A percentile compares a stretch with the other conserved stretches of the same genome.
Conservation (phyloP, 371 early-diverging fungal species). For the Coemansia sp. region DNA sequence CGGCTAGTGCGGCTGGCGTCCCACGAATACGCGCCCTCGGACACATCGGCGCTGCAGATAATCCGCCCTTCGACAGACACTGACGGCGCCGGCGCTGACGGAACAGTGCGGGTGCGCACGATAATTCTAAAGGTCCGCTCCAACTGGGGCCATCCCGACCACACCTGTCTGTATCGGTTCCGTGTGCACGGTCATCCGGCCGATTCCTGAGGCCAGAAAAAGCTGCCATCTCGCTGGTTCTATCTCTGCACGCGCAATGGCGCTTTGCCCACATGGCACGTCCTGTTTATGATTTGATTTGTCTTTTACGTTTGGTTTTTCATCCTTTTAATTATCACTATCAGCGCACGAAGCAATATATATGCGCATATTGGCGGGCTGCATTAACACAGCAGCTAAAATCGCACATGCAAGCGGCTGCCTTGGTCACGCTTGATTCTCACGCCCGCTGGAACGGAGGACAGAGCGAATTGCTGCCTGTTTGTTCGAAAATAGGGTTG, state of each 20-base stretch:
- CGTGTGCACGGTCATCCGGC: constrained; percentile 66
- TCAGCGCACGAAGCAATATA: no score
- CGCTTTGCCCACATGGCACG: no score
- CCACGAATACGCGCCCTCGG: constrained; percentile 47
- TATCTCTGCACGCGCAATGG: constrained; percentile 1
- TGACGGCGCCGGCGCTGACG: neutral
- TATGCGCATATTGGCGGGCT: no score
- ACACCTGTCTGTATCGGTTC: constrained; percentile 80
- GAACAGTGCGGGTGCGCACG: constrained; percentile 42
- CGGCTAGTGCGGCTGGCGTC: constrained; percentile 25
- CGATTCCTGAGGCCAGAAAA: constrained; percentile 12
- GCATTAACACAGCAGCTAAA: no score
- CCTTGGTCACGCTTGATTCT: constrained; percentile 3
- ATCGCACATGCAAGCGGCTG: neutral
- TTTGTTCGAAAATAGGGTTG: neutral
- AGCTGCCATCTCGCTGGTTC: neutral
- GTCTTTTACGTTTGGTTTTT: no score
- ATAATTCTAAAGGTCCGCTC: constrained; percentile 58
- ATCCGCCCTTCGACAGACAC: constrained; percentile 10
- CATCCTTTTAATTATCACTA: no score
- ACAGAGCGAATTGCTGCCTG: neutral
- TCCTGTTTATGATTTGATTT: no score
- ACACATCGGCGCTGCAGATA: constrained; percentile 39
- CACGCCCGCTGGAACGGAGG: neutral
- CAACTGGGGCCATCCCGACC: constrained; percentile 73